phyloP scores from a whole-genome alignment of 2,329 filamentous ascomycete species.

The Fusarium subtropicale region DNA sequence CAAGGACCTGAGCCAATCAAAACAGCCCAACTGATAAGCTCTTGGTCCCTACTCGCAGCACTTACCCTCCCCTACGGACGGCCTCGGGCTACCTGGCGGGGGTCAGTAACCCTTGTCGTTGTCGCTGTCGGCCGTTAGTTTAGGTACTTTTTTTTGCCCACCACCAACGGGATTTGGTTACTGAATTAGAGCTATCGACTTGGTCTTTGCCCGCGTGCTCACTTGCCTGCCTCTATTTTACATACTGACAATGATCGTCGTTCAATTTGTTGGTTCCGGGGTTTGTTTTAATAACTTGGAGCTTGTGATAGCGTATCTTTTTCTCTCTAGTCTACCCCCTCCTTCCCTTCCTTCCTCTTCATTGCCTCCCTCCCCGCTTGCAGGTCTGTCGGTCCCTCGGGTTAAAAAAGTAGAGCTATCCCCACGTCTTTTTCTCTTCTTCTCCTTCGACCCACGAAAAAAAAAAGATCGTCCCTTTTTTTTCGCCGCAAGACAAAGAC shows the following conservation, averaged over 20 bases:
- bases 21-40: slow-evolving; percentile 29
- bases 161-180: too few relatives aligned
- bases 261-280: background rate
- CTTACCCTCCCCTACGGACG: too few relatives aligned
- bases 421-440: slow-evolving; percentile 13
- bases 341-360: background rate
- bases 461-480: slow-evolving; percentile 24
- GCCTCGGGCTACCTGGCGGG: too few relatives aligned
- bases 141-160: background rate
- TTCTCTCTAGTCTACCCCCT: background rate
- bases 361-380: background rate
- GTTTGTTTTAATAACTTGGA: background rate
- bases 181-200: too few relatives aligned
- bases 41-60: slow-evolving; percentile 5
- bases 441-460: slow-evolving; percentile 19
- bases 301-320: background rate
- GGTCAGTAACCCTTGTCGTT: too few relatives aligned
- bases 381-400: slow-evolving; percentile 8
- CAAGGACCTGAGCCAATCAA: slow-evolving; percentile 1
- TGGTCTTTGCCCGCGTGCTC: slow-evolving; percentile 10
- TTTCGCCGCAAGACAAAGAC: background rate
- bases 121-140: background rate
- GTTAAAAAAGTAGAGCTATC: slow-evolving; percentile 33
- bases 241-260: slow-evolving; percentile 5
- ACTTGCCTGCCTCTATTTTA: slow-evolving; percentile 4